phyloP scores from a whole-genome alignment of 202 grass and related monocot genomes.

The Tripidium arundinaceum region DNA sequence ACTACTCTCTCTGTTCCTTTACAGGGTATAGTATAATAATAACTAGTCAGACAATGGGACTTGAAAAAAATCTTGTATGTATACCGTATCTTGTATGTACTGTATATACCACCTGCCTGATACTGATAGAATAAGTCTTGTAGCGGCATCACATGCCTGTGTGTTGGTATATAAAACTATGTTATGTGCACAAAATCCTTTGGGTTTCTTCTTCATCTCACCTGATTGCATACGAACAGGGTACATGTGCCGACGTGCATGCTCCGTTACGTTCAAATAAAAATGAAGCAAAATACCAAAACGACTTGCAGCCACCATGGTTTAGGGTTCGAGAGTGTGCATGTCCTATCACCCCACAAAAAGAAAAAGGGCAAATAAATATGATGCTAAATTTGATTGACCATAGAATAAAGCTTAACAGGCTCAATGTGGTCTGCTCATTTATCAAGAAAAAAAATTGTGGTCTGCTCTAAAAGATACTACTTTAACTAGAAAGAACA shows the following conservation, averaged over 20 bases:
- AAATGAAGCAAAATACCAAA: constrained; percentile 33
- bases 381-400: not conserved
- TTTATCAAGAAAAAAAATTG: too few species aligned
- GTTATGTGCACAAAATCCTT: constrained; percentile 15
- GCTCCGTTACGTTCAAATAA: constrained; percentile 14
- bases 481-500: not conserved
- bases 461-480: not conserved
- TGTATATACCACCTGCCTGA: not conserved
- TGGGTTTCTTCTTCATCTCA: constrained; percentile 3
- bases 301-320: constrained; percentile 39
- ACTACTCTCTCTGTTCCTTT: not conserved
- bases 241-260: not conserved
- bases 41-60: not conserved
- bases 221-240: not conserved
- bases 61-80: not conserved
- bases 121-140: not conserved
- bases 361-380: constrained; percentile 28
- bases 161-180: not conserved
- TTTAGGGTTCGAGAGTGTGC: constrained; percentile 12
- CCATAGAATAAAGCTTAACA: not conserved
- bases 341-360: constrained; percentile 33
- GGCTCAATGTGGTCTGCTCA: too few species aligned
- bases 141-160: not conserved
- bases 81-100: not conserved
- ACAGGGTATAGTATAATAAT: not conserved